Evolutionary conservation across 2,329 filamentous ascomycete species (phyloP).

Genomic region (Pezicula radicicola): DNA sequence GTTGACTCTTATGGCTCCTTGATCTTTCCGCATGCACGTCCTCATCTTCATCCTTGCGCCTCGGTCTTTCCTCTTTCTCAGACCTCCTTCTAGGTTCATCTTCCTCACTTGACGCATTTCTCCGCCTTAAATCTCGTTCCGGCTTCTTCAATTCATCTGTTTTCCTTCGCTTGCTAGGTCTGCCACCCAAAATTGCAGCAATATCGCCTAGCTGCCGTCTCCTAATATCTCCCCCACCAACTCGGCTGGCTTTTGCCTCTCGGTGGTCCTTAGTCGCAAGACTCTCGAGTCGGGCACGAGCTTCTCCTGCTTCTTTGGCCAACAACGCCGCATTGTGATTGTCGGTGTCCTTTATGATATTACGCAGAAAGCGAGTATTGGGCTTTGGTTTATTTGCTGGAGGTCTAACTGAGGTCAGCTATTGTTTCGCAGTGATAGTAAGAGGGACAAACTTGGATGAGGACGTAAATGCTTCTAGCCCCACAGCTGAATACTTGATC

Average conservation of each 20-base stretch:
- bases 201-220: constrained; percentile 59
- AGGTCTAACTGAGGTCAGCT: constrained; percentile 15
- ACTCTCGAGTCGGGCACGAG: constrained; percentile 64
- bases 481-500: constrained; percentile 70
- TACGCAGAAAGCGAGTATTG: constrained; percentile 84
- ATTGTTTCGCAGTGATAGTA: neutral
- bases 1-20: constrained; percentile 25
- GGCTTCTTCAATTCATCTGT: constrained; percentile 9
- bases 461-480: constrained; percentile 63
- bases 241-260: constrained; percentile 34
- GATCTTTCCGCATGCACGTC: constrained; percentile 6
- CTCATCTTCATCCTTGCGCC: constrained; percentile 1
- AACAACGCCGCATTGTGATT: constrained; percentile 84
- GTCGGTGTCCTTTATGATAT: constrained; percentile 85
- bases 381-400: constrained; percentile 74
- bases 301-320: constrained; percentile 80
- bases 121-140: constrained; percentile 1
- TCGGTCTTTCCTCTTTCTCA: constrained; percentile 2
- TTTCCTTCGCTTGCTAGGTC: constrained; percentile 20
- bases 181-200: constrained; percentile 51
- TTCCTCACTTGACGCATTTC: constrained; percentile 15
- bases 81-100: constrained; percentile 8
- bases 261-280: constrained; percentile 47
- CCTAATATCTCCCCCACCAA: constrained; percentile 49
- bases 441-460: constrained; percentile 17